These are phyloP conservation scores for Berberis vulgaris DNA, from an alignment of 164 flowering plant species.

Conservation along the genomic window DNA sequence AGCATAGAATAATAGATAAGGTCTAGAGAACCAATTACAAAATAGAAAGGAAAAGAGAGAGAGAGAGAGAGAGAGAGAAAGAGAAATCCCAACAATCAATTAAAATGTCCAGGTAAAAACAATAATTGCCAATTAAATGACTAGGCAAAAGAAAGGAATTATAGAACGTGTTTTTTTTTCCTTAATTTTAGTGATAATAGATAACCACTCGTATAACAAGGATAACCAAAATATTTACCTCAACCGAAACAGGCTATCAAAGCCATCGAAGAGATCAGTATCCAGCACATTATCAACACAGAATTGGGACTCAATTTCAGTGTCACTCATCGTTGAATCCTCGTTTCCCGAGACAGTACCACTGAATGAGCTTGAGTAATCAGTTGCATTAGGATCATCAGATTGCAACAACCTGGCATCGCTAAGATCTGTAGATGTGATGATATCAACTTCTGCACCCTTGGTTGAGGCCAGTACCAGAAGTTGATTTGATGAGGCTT, in stretches of 20 bases:
- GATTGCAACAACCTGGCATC: slow-evolving; percentile 19
- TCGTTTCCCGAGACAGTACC: slow-evolving; percentile 51
- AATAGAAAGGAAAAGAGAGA: too few relatives aligned
- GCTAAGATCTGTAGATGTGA: slow-evolving; percentile 20
- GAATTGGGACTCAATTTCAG: slow-evolving; percentile 66
- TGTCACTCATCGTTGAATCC: slow-evolving; percentile 55
- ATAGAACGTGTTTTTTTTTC: neutral
- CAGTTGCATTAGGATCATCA: slow-evolving; percentile 84
- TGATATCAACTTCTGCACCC: slow-evolving; percentile 38
- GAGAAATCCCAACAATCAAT: too few relatives aligned
- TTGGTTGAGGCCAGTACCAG: slow-evolving; percentile 15
- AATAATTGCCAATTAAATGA: too few relatives aligned
- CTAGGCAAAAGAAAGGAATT: too few relatives aligned
- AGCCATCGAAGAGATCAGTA: slow-evolving; percentile 30
- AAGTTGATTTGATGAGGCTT: slow-evolving; percentile 18
- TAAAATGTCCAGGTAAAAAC: too few relatives aligned
- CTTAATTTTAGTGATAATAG: neutral
- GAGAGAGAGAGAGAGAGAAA: too few relatives aligned
- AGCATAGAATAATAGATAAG: too few relatives aligned
- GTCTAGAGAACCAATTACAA: too few relatives aligned
- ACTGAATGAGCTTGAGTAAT: slow-evolving; percentile 83
- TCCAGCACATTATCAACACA: slow-evolving; percentile 26
- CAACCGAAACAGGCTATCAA: slow-evolving; percentile 26
- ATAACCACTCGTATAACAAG: neutral
- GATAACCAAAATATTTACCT: slow-evolving; percentile 33